A percentile compares a stretch with the other conserved stretches of the same genome.
phyloP scores from a whole-genome alignment of 164 flowering plant genomes.

The Chimonanthus salicifolius region DNA sequence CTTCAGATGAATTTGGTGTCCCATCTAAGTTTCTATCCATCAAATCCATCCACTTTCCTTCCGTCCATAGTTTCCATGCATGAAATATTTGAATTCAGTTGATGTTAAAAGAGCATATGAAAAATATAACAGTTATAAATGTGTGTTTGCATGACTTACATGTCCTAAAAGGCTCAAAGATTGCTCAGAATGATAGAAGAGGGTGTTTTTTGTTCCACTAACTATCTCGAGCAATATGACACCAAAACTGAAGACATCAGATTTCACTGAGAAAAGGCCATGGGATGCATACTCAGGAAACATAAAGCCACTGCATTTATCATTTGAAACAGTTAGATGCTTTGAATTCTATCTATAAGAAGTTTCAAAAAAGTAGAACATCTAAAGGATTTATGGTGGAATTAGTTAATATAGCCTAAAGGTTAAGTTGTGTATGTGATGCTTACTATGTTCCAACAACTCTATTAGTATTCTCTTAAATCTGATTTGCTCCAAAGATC shows the following conservation, averaged over 20 bases:
- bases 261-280: constrained; percentile 4
- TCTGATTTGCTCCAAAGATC: constrained; percentile 2
- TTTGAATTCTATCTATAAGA: neutral
- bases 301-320: constrained; percentile 6
- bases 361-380: neutral
- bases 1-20: neutral
- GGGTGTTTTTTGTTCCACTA: neutral
- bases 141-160: constrained; percentile 3
- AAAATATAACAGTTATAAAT: neutral
- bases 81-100: neutral
- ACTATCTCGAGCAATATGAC: constrained; percentile 2
- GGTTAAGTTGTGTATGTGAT: neutral
- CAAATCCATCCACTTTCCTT: neutral
- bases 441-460: constrained; percentile 6
- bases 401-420: neutral
- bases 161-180: constrained; percentile 5
- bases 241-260: constrained; percentile 3
- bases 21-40: neutral
- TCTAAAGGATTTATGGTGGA: neutral
- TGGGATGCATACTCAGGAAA: neutral
- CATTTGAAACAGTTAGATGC: neutral
- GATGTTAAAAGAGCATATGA: neutral
- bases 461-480: neutral
- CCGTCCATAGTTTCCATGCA: constrained; percentile 7
- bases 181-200: neutral